These are phyloP conservation scores for Diaporthe helianthi DNA, from an alignment of 2,329 filamentous ascomycete species.

Conservation along the genomic window DNA sequence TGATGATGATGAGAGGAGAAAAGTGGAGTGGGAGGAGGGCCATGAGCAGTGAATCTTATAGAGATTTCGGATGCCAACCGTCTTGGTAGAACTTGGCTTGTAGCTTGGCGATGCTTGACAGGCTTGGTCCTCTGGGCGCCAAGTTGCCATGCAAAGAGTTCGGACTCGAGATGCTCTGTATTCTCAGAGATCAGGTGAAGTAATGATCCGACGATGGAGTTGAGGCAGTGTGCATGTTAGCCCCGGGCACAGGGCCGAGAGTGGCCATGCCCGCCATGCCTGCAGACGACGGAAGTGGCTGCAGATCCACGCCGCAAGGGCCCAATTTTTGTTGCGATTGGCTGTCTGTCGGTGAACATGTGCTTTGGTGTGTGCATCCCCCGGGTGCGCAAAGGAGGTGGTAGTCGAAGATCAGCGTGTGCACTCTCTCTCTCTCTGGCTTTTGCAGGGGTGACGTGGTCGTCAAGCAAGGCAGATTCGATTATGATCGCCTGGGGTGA, in stretches of 20 bases:
- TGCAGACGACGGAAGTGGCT: constrained; percentile 8
- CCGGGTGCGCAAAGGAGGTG: not conserved
- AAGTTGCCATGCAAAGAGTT: constrained; percentile 6
- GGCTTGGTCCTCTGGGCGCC: constrained; percentile 21
- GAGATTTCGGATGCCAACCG: constrained; percentile 32
- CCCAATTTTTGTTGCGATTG: constrained; percentile 10
- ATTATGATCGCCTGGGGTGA: not conserved
- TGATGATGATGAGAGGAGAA: constrained; percentile 31
- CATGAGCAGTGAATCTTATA: constrained; percentile 30
- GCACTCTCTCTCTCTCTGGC: not conserved
- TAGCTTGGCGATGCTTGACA: constrained; percentile 28
- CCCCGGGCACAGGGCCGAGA: not conserved
- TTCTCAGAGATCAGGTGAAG: constrained; percentile 37
- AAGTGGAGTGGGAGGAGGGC: constrained; percentile 3
- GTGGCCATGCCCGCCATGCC: constrained; percentile 17
- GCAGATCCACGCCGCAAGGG: not conserved
- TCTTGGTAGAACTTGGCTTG: constrained; percentile 21
- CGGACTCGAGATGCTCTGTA: not conserved
- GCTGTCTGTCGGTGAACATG: not conserved
- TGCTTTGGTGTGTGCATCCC: not conserved
- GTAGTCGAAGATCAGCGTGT: not conserved
- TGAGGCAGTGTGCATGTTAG: constrained; percentile 21
- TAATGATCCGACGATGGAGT: constrained; percentile 34
- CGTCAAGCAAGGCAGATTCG: constrained; percentile 12
- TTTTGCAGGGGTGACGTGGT: not conserved